Evolutionary conservation across 1,139 yeast genomes (phyloP), one percentile per base, ranked within the genome.

Genomic region (Blastobotrys indianensis): DNA sequence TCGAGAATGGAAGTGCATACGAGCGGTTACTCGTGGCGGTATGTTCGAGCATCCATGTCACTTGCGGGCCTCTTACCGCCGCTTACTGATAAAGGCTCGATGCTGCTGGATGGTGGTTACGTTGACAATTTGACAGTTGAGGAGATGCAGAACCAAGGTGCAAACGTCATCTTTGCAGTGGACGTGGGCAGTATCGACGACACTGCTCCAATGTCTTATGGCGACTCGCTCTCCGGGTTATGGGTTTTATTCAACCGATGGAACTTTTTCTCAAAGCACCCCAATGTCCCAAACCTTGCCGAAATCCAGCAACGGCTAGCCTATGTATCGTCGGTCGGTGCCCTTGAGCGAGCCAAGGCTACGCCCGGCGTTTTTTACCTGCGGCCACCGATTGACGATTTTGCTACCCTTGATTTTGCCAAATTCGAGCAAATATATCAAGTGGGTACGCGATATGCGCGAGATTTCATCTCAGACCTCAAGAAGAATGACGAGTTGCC

Each of bases 101-200:
- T 92, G 97, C 68, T 92, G 32, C 69, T 92, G 36, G 98, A 92
- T 63, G 98, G 98, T 37, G 98, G 98, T 0, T 92, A 92, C 61
- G 80, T 92, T 48, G 98, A 92, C 62, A 92, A 92, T 61, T 69
- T 92, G 49, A 95, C 98, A 0, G 97, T 92, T 1, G 74, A 75
- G 55, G 97, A 90, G 60, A 92, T 92, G 97, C 61, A 64, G 43
- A 74, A 80, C 36, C 76, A 87, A 54, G 97, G 98, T 0, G 95
- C 95, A 3, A 81, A 82, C 48, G 77, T 84, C 39, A 82, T 92
- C 28, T 80, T 92, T 61, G 97, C 98, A 0, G 94, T 90, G n/a
- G 98, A 92, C 65, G 98, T 92, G 37, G 98, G 98, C 0, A 85
- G 96, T 2, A 84, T 83, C 9, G 97, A 92, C 62, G 97, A 90